Evolutionary conservation across 495 filamentous ascomycete species (phyloP), one percentile per base, ranked within the genome.

Genomic region (Penicillium flavigenum): DNA sequence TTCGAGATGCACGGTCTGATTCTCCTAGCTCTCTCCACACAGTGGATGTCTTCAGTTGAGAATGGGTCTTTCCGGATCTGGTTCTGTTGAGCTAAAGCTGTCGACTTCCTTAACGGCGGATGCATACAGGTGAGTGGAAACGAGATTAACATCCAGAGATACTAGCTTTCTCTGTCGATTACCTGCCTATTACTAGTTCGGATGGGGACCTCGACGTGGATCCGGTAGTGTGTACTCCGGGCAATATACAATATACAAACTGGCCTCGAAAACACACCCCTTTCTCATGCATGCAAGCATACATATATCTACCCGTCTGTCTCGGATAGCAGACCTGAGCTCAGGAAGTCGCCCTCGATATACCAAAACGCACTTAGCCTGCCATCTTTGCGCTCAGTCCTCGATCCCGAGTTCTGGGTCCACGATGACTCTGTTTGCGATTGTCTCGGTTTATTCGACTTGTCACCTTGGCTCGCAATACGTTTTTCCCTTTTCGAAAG

Each of bases 301-400:
- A 60, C 57, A 63, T 57, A 60, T 49, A 57, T 51, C 31, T 36
- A 46, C 41, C 60, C 39, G 49, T 59, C 61, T 69, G 63, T 69
- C 66, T 66, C 66, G 63, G 66, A 62, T 69, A 62, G 48, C 27
- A 57, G 54, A 69, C 59, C 57, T 46, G 59, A 62, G 10, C 57
- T 59, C 60, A 56, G 41, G 22, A 44, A 53, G 9, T 49, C 44
- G 36, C 51, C 58, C 55, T 68, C 52, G 60, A 65, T 6, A 38
- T 22, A 26, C 31, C 19, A 24, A 6, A 24, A 34, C 14, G 38
- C 27, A 53, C 10, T 31, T 36, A 36, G 27, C 44, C 31, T 48
- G 31, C 12, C 39, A 42, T 31, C 27, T 26, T 36, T 16, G 38
- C 54, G 47, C 58, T 64, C 54, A 64, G 61, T 60, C 54, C 61